Percentiles rank a stretch among this genome's conserved stretches.
phyloP scores from a whole-genome alignment of 306 rosid species.

The Bauhinia variegata region DNA sequence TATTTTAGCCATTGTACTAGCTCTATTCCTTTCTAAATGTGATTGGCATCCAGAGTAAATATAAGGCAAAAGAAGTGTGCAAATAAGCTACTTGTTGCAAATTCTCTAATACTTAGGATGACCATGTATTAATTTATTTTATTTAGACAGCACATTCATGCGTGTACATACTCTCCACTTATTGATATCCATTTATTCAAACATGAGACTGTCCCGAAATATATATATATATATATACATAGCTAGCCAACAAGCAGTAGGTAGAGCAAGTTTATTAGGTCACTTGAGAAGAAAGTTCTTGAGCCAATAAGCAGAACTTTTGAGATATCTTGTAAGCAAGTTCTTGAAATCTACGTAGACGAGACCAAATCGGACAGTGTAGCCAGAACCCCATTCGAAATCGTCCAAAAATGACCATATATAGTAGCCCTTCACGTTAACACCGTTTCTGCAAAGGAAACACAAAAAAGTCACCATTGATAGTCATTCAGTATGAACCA shows the following conservation, averaged over 20 bases:
- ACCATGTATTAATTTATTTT: too few species aligned
- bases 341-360: slow-evolving; percentile 45
- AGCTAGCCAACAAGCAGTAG: neutral
- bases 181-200: too few species aligned
- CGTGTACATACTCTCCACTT: too few species aligned
- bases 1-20: too few species aligned
- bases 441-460: slow-evolving; percentile 42
- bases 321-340: slow-evolving; percentile 47
- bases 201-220: too few species aligned
- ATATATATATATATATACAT: too few species aligned
- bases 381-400: slow-evolving; percentile 65
- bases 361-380: slow-evolving; percentile 57
- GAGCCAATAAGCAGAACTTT: slow-evolving; percentile 62
- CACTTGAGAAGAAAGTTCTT: slow-evolving; percentile 41
- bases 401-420: slow-evolving; percentile 58
- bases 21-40: too few species aligned
- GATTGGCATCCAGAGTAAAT: too few species aligned
- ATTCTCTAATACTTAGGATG: too few species aligned
- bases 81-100: too few species aligned
- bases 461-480: neutral
- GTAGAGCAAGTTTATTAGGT: neutral
- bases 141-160: too few species aligned
- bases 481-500: neutral
- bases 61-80: too few species aligned
- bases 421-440: slow-evolving; percentile 46